Evolutionary conservation across 2,329 filamentous ascomycete genomes (phyloP).

Genomic region (Sphaerulina musiva): DNA sequence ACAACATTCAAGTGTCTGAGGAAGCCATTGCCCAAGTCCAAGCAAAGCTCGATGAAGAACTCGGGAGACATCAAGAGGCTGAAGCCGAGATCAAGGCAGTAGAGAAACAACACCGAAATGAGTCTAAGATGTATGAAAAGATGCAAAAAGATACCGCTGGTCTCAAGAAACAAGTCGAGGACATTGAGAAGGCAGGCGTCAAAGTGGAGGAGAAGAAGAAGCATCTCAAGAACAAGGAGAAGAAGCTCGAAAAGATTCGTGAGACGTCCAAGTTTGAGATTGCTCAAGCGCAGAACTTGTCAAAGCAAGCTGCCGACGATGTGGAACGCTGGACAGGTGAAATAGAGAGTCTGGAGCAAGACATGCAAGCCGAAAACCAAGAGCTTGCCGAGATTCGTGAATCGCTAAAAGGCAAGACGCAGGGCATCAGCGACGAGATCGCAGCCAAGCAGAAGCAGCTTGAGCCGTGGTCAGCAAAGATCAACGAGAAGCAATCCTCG

Average conservation of each 20-base stretch:
- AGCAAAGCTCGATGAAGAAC: slow-evolving; percentile 72
- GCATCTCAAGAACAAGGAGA: slow-evolving; percentile 81
- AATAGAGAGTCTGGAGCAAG: slow-evolving; percentile 66
- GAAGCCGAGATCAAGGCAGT: slow-evolving; percentile 86
- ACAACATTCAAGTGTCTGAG: slow-evolving; percentile 81
- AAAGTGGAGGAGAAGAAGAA: slow-evolving; percentile 98
- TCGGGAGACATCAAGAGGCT: slow-evolving; percentile 85
- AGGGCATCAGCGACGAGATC: slow-evolving; percentile 88
- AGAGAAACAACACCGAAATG: slow-evolving; percentile 74
- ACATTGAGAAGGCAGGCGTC: slow-evolving; percentile 91
- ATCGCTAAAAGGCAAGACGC: slow-evolving; percentile 87
- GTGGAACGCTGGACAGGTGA: slow-evolving; percentile 71
- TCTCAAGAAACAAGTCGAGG: slow-evolving; percentile 78
- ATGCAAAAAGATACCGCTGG: slow-evolving; percentile 76
- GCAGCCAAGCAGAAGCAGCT: slow-evolving; percentile 85
- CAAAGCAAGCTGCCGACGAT: slow-evolving; percentile 70
- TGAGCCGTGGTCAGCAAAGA: slow-evolving; percentile 94
- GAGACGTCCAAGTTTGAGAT: slow-evolving; percentile 67
- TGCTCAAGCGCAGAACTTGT: slow-evolving; percentile 67
- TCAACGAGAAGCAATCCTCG: slow-evolving; percentile 89
- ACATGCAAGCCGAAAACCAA: slow-evolving; percentile 70
- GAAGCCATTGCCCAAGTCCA: slow-evolving; percentile 91
- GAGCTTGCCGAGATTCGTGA: slow-evolving; percentile 80
- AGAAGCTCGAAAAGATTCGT: slow-evolving; percentile 88
- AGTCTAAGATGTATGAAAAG: slow-evolving; percentile 73